These are phyloP conservation scores for Aphanomyces stellatus DNA, from an alignment of 352 stramenopile genomes.

Conservation along the genomic window DNA sequence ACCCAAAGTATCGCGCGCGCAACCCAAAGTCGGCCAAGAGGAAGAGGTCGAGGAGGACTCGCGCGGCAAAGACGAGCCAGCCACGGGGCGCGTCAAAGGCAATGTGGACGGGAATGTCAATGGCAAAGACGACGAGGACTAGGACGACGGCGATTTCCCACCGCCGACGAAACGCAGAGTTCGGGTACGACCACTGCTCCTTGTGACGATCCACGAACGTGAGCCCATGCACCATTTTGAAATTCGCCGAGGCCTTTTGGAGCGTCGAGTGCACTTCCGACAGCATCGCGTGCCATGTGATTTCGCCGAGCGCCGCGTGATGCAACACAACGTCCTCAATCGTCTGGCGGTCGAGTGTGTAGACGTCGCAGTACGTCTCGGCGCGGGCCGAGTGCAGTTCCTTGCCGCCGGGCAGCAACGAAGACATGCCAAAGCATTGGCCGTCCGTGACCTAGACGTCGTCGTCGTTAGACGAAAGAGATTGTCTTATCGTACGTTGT, in stretches of 20 bases:
- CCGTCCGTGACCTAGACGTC: slow-evolving; percentile 3
- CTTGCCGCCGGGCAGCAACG: background rate
- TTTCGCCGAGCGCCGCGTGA: background rate
- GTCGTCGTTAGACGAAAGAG: background rate
- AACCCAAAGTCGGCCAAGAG: slow-evolving; percentile 50
- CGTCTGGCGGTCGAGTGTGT: background rate
- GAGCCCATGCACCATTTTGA: background rate
- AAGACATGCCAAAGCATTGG: slow-evolving; percentile 9
- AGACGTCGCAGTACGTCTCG: slow-evolving; percentile 12
- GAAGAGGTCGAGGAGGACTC: slow-evolving; percentile 41
- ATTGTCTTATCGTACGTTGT: background rate
- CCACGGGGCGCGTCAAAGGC: background rate
- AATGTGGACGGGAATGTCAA: slow-evolving; percentile 12
- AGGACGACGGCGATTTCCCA: slow-evolving; percentile 3
- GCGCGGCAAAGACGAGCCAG: background rate
- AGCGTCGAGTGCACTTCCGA: background rate
- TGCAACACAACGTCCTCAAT: background rate
- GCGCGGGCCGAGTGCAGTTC: background rate
- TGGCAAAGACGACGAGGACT: background rate
- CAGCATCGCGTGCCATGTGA: background rate
- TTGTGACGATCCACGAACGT: background rate
- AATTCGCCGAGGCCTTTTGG: background rate
- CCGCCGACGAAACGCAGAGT: background rate
- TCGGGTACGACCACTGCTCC: background rate
- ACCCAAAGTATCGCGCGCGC: slow-evolving; percentile 48